Evolutionary conservation across 2,329 filamentous ascomycete genomes (phyloP), one percentile per base, ranked within the genome.

Genomic region (Diaporthe batatas): DNA sequence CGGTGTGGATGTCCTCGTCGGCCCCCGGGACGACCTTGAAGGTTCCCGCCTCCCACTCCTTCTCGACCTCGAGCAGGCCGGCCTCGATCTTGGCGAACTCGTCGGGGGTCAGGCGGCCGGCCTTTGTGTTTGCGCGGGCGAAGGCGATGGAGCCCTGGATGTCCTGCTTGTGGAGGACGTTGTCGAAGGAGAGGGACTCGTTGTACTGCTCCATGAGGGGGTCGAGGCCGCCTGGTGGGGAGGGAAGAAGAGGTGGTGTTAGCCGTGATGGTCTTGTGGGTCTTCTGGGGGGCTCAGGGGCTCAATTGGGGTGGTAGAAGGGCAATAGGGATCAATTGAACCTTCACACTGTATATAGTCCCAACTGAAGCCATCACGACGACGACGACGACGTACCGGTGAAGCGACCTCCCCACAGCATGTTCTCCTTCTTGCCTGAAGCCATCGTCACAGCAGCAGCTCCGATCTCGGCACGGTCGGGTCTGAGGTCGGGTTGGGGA

Each of bases 191-290:
- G 77, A 97, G 92, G 70, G 90, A 92, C 78, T 92, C 91, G 82
- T 97, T 97, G 86, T 96, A 97, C 76, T 92, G 87, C 74, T 91
- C 88, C 94, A 97, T 97, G 68, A 97, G 88, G 70, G 94, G 93
- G 83, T 97, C 94, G 77, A 96, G 90, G 77, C 90, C 62, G 32
- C 44, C 62, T 65, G 62, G 32, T 49, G 6, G 11, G 59, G 1
- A 16, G 21, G 11, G 21, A 18, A 6, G 59, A 1, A 16, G 21
- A 12, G 21, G 11, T 23, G 21, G 29, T 21, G 59, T 65, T 36
- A 65, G 59, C 29, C 23, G 49, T 21, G 5, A 29, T 64, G 25
- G 59, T 34, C 29, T 29, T 29, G 29, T 29, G 29, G 29, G 29
- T 29, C 16, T 49, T 6, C 5, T 47, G 44, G 42, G 2, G 21